Percentiles rank a stretch among this genome's conserved stretches.
These are phyloP conservation scores for Colletotrichum cuscutae DNA, from an alignment of 2,329 filamentous ascomycete genomes.

Conservation along the genomic window DNA sequence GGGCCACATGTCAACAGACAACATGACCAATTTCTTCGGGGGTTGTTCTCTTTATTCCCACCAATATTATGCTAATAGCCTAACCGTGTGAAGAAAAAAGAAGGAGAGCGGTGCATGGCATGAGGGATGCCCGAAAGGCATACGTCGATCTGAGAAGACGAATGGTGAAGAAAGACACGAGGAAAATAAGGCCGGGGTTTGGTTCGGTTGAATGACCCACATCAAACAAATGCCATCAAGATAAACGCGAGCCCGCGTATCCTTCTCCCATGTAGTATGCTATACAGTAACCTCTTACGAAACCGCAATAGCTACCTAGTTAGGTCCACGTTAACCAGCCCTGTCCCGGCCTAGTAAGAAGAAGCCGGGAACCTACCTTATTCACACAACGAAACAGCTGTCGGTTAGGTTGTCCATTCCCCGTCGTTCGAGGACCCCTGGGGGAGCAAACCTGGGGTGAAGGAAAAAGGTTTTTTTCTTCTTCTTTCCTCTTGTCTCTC, in stretches of 20 bases:
- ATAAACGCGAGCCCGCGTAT: too few species aligned
- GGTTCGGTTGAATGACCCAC: not conserved
- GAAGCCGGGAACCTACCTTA: constrained; percentile 17
- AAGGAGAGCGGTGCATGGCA: not conserved
- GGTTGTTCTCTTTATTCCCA: not conserved
- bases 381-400: not conserved
- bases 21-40: not conserved
- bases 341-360: constrained; percentile 11
- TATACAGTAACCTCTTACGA: not conserved
- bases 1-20: not conserved
- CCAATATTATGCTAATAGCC: not conserved
- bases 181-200: not conserved
- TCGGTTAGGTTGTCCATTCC: not conserved
- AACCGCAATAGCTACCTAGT: not conserved
- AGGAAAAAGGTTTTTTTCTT: constrained; percentile 1
- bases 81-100: not conserved
- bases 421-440: not conserved
- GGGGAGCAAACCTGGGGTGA: not conserved
- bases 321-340: not conserved
- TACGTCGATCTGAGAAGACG: not conserved
- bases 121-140: not conserved
- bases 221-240: not conserved
- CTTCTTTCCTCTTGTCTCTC: not conserved
- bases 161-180: not conserved
- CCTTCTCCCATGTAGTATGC: too few species aligned